These are phyloP conservation scores for Blastobotrys attinorum DNA, from an alignment of 805 yeast genomes.

Conservation along the genomic window DNA sequence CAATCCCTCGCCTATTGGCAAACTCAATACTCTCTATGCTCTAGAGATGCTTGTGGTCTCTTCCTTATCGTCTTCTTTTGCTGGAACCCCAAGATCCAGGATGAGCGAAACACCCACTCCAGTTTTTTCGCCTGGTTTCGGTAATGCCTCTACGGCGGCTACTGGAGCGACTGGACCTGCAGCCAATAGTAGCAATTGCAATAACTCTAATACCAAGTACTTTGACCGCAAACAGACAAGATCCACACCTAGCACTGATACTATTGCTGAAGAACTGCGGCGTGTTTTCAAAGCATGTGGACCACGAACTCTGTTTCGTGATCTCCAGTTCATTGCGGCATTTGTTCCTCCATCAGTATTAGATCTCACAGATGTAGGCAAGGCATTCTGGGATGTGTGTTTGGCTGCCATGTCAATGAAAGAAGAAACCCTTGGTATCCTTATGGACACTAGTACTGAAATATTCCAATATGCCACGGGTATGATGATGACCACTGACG, in stretches of 20 bases:
- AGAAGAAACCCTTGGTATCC: constrained; percentile 18
- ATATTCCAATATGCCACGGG: constrained; percentile 20
- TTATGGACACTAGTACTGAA: constrained; percentile 19
- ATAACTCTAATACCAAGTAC: constrained; percentile 13
- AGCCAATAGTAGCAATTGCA: constrained; percentile 1
- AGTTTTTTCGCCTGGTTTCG: constrained; percentile 2
- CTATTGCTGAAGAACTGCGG: constrained; percentile 28
- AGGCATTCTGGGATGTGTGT: constrained; percentile 31
- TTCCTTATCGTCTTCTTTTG: constrained; percentile 11
- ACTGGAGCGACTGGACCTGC: constrained; percentile 14
- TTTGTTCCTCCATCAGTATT: constrained; percentile 25
- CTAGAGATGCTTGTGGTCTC: constrained; percentile 22
- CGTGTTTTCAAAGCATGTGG: constrained; percentile 19
- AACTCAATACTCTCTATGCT: constrained; percentile 20
- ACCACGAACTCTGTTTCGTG: constrained; percentile 27
- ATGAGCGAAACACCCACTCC: constrained; percentile 15
- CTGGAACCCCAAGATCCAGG: constrained; percentile 15
- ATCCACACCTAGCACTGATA: constrained; percentile 23
- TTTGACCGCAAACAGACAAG: too few relatives aligned
- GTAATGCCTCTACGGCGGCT: constrained; percentile 14
- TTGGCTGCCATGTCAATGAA: constrained; percentile 27
- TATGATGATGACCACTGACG: constrained; percentile 9
- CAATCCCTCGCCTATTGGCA: constrained; percentile 21
- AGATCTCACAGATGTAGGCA: constrained; percentile 25
- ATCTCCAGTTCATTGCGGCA: constrained; percentile 28